Evolutionary conservation across 805 yeast species (phyloP).

Genomic region (Myxozyma lipomycoides): DNA sequence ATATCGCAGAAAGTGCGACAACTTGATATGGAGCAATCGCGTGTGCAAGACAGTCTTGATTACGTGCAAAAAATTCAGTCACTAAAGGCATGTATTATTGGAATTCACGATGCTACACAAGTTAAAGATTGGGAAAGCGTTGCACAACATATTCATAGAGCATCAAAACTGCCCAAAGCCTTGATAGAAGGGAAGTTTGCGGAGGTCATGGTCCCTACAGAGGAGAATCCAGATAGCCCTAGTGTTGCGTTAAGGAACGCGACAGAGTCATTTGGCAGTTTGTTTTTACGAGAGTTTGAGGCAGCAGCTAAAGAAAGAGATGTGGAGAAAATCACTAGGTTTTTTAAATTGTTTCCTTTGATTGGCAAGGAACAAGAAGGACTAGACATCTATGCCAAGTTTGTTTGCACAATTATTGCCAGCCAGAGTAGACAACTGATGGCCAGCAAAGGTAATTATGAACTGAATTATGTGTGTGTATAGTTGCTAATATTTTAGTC

Average conservation of each 20-base stretch:
- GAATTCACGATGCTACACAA: constrained; percentile 65
- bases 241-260: constrained; percentile 52
- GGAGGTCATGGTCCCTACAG: constrained; percentile 74
- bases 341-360: constrained; percentile 83
- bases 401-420: constrained; percentile 79
- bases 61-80: constrained; percentile 64
- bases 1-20: constrained; percentile 67
- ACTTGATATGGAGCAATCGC: constrained; percentile 64
- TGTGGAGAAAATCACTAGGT: constrained; percentile 66
- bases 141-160: constrained; percentile 52
- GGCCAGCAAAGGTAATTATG: constrained; percentile 18
- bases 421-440: constrained; percentile 59
- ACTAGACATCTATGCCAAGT: constrained; percentile 72
- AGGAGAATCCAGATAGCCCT: constrained; percentile 81
- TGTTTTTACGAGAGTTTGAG: constrained; percentile 61
- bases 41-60: constrained; percentile 56
- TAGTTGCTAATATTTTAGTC: constrained; percentile 2
- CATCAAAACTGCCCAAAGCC: constrained; percentile 51
- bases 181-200: constrained; percentile 66
- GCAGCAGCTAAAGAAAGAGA: constrained; percentile 64
- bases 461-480: background rate
- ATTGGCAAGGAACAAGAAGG: constrained; percentile 72
- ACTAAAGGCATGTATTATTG: constrained; percentile 61
- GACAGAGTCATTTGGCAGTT: constrained; percentile 52
- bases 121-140: constrained; percentile 72